phyloP scores from a whole-genome alignment of 495 filamentous ascomycete genomes.

The Penicillium paxilli region DNA sequence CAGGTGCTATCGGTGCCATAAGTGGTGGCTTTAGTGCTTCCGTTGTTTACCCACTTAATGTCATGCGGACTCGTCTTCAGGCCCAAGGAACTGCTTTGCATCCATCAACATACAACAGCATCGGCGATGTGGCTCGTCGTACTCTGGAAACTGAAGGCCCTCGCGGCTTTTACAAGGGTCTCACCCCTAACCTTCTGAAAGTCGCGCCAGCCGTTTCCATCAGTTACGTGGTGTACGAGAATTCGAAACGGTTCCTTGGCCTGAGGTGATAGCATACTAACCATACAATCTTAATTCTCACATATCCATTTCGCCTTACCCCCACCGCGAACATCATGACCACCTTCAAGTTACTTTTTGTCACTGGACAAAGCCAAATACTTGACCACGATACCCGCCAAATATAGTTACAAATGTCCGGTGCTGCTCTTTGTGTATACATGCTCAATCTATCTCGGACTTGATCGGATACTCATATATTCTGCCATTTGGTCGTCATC shows the following conservation, averaged over 20 bases:
- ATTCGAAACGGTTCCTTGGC: slow-evolving; percentile 77
- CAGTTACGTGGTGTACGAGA: slow-evolving; percentile 97
- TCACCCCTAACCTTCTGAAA: slow-evolving; percentile 95
- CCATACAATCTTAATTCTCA: background rate
- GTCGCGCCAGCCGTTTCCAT: slow-evolving; percentile 96
- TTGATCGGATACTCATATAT: slow-evolving; percentile 1
- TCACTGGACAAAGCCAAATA: slow-evolving; percentile 7
- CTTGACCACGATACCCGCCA: slow-evolving; percentile 8
- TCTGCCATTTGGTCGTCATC: background rate
- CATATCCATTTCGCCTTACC: background rate
- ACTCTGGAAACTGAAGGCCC: slow-evolving; percentile 83
- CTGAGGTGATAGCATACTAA: slow-evolving; percentile 53
- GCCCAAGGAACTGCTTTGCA: slow-evolving; percentile 92
- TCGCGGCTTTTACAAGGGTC: slow-evolving; percentile 87
- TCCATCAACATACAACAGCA: slow-evolving; percentile 84
- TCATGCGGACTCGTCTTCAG: slow-evolving; percentile 90
- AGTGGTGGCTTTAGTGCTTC: slow-evolving; percentile 94
- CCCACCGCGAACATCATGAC: background rate
- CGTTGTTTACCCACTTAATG: slow-evolving; percentile 91
- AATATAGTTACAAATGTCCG: slow-evolving; percentile 4
- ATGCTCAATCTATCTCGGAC: background rate
- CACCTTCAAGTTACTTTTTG: slow-evolving; percentile 11
- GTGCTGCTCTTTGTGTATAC: slow-evolving; percentile 1
- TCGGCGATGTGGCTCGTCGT: slow-evolving; percentile 79
- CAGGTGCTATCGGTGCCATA: slow-evolving; percentile 80